These are phyloP conservation scores for Baorangia bicolor DNA, from an alignment of 768 basidiomycete genomes.

Conservation along the genomic window DNA sequence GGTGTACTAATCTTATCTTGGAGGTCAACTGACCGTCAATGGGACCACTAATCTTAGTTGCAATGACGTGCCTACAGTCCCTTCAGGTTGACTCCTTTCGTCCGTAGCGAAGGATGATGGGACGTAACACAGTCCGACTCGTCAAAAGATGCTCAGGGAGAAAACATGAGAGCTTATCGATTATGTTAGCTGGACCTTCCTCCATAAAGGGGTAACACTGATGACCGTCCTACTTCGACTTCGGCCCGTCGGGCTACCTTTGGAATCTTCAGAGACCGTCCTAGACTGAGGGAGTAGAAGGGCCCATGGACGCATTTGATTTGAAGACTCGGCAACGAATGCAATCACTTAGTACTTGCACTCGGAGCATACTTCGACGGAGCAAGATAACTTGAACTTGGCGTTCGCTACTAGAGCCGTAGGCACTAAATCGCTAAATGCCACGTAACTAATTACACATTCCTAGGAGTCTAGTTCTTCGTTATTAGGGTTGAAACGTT, in stretches of 20 bases:
- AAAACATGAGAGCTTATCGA: background rate
- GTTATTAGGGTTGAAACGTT: too few relatives aligned
- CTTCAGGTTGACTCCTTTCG: too few relatives aligned
- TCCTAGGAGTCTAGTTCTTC: too few relatives aligned
- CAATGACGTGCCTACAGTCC: background rate
- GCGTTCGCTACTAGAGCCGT: background rate
- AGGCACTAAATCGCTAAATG: background rate
- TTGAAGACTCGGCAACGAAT: background rate
- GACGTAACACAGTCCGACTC: background rate
- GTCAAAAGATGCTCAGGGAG: background rate
- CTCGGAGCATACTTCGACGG: background rate
- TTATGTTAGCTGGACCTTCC: background rate
- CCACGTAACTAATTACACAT: background rate
- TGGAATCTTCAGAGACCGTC: background rate
- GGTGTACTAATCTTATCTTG: background rate
- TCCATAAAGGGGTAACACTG: conserved; percentile 2
- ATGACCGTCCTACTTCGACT: background rate
- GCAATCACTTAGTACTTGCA: background rate
- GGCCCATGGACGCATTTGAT: too few relatives aligned
- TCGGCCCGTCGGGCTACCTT: conserved; percentile 3
- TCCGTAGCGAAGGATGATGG: background rate
- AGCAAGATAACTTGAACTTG: background rate
- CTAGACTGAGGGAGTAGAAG: too few relatives aligned
- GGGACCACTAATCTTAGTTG: background rate
- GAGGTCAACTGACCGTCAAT: background rate